These are phyloP conservation scores for Nothomitra cinnamomea DNA, from an alignment of 2,329 filamentous ascomycete species.

Conservation along the genomic window DNA sequence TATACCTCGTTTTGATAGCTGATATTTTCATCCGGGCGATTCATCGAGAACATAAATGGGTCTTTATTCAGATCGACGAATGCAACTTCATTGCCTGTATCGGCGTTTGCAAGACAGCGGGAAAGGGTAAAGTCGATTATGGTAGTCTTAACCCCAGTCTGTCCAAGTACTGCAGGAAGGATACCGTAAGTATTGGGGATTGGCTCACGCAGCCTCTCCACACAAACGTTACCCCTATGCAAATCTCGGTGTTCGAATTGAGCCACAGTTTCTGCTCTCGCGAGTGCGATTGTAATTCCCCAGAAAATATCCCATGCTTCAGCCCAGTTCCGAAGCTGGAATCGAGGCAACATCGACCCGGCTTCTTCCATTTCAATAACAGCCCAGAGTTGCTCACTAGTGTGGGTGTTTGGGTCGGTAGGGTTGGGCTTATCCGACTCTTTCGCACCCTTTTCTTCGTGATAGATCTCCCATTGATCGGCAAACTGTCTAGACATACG, in stretches of 20 bases:
- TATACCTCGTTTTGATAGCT: constrained; percentile 41
- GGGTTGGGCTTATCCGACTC: constrained; percentile 37
- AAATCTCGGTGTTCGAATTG: constrained; percentile 50
- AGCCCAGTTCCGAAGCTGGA: constrained; percentile 20
- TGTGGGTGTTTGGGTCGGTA: constrained; percentile 33
- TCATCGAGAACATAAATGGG: constrained; percentile 21
- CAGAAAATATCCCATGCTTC: constrained; percentile 49
- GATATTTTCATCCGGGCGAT: constrained; percentile 22
- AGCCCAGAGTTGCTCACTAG: constrained; percentile 39
- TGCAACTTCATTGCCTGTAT: constrained; percentile 19
- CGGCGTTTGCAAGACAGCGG: constrained; percentile 31
- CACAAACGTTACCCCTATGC: constrained; percentile 50
- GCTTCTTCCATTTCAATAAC: constrained; percentile 51
- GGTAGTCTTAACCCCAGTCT: constrained; percentile 41
- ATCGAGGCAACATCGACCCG: constrained; percentile 35
- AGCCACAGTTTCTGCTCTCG: constrained; percentile 41
- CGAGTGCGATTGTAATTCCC: constrained; percentile 44
- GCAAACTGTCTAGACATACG: constrained; percentile 33
- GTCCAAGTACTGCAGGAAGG: constrained; percentile 25
- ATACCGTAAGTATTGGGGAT: neutral
- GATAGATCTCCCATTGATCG: constrained; percentile 27
- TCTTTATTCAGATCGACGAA: constrained; percentile 30
- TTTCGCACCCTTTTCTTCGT: constrained; percentile 27
- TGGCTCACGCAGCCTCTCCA: constrained; percentile 18
- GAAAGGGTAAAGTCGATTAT: constrained; percentile 54